A percentile compares a stretch with the other conserved stretches of the same genome.
Evolutionary conservation across 352 stramenopile genomes (phyloP).

Genomic region (Phytophthora lateralis): DNA sequence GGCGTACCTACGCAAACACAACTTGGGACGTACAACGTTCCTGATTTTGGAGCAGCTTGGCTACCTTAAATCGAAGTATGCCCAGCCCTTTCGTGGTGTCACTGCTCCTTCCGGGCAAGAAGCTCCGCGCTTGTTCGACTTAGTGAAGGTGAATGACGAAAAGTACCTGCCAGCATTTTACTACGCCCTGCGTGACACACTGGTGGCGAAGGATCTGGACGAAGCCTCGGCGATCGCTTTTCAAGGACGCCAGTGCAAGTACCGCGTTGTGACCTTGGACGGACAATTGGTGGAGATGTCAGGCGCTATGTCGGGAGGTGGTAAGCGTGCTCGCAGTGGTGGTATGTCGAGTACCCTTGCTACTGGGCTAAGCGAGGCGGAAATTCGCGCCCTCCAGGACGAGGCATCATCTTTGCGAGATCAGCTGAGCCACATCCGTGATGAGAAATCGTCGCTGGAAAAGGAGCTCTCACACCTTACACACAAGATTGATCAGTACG

Average conservation of each 20-base stretch:
- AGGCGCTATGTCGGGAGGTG: conserved; percentile 99
- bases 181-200: conserved; percentile 95
- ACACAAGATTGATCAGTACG: conserved; percentile 89
- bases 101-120: conserved; percentile 50
- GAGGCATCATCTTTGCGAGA: conserved; percentile 56
- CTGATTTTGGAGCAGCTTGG: conserved; percentile 98
- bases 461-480: conserved; percentile 86
- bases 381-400: conserved; percentile 69
- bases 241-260: conserved; percentile 92
- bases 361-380: conserved; percentile 53
- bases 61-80: conserved; percentile 74
- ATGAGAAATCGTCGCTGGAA: conserved; percentile 73
- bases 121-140: conserved; percentile 85
- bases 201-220: conserved; percentile 97
- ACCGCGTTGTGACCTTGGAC: conserved; percentile 97
- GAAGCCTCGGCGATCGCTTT: conserved; percentile 89
- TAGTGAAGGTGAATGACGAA: conserved; percentile 88
- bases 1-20: conserved; percentile 94
- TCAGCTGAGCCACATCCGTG: conserved; percentile 62
- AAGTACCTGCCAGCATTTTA: conserved; percentile 96
- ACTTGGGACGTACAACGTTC: conserved; percentile 96
- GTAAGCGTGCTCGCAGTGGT: conserved; percentile 91
- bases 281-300: conserved; percentile 98
- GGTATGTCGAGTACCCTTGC: conserved; percentile 92
- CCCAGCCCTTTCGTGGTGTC: conserved; percentile 65